Evolutionary conservation across 305 asterid species (phyloP).

Genomic region (Fraxinus floribunda): DNA sequence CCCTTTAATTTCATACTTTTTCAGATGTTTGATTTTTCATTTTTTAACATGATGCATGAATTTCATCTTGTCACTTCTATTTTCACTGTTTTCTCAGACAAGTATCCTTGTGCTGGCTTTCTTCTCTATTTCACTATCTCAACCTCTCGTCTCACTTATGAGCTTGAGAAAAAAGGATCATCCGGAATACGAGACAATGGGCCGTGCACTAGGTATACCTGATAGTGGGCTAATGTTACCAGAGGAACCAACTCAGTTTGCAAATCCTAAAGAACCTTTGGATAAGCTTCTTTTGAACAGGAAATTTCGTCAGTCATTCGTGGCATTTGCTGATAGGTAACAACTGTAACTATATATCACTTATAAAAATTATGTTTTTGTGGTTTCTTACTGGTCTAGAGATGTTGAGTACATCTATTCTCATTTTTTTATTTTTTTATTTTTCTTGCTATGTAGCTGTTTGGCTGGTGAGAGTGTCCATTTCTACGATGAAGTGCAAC

Average conservation of each 20-base stretch:
- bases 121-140: conserved; percentile 72
- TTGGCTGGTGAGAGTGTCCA: conserved; percentile 89
- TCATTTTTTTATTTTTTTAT: neutral
- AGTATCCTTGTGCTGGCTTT: conserved; percentile 72
- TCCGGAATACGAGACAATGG: conserved; percentile 55
- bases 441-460: conserved; percentile 43
- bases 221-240: conserved; percentile 51
- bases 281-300: conserved; percentile 74
- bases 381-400: neutral
- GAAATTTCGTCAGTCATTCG: conserved; percentile 65
- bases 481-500: conserved; percentile 79
- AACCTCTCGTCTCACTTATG: conserved; percentile 71
- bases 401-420: neutral
- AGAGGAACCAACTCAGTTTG: conserved; percentile 34
- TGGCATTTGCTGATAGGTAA: conserved; percentile 82
- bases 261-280: conserved; percentile 60
- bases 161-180: conserved; percentile 56
- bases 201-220: conserved; percentile 65
- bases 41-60: neutral
- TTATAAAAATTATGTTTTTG: neutral
- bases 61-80: conserved; percentile 9
- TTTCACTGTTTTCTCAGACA: conserved; percentile 44
- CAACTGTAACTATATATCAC: neutral
- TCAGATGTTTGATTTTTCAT: neutral
- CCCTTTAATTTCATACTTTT: neutral